A percentile compares a stretch with the other conserved stretches of the same genome.
Evolutionary conservation across 2,329 filamentous ascomycete species (phyloP).

Genomic region (Dendryphion nanum): DNA sequence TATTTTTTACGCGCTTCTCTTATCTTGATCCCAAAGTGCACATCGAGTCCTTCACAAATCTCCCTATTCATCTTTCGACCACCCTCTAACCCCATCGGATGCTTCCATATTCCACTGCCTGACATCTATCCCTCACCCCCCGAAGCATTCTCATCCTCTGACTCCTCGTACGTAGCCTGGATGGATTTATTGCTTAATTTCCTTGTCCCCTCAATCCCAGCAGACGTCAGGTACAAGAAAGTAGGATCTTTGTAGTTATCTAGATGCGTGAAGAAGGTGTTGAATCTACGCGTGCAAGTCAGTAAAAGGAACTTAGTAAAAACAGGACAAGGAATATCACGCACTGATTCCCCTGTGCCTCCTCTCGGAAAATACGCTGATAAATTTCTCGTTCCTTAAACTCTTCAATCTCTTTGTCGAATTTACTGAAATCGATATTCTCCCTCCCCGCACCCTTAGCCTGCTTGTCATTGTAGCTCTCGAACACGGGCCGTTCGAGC

Average conservation of each 20-base stretch:
- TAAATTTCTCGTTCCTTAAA: conserved; percentile 96
- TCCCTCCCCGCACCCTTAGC: conserved; percentile 62
- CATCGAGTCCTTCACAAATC: too few relatives aligned
- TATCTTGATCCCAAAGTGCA: too few relatives aligned
- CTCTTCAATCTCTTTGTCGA: conserved; percentile 73
- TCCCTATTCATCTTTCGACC: too few relatives aligned
- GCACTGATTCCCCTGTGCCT: conserved; percentile 83
- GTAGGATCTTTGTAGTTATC: conserved; percentile 51
- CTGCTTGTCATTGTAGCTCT: conserved; percentile 78
- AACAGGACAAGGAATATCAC: conserved; percentile 37
- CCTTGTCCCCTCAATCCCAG: conserved; percentile 44
- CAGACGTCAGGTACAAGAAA: conserved; percentile 52
- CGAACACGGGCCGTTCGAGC: conserved; percentile 88
- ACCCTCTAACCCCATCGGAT: too few relatives aligned
- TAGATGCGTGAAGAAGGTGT: conserved; percentile 51
- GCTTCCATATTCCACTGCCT: too few relatives aligned
- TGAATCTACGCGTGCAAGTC: conserved; percentile 37
- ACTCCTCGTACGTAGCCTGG: conserved; percentile 29
- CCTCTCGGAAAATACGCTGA: conserved; percentile 82
- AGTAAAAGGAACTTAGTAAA: conserved; percentile 7
- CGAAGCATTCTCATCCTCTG: conserved; percentile 35
- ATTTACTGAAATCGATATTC: conserved; percentile 75
- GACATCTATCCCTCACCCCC: conserved; percentile 27
- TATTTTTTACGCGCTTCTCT: too few relatives aligned
- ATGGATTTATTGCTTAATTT: conserved; percentile 27